A percentile compares a stretch with the other conserved stretches of the same genome.
These are phyloP conservation scores for Lotus japonicus DNA, from an alignment of 306 rosid genomes.

Conservation along the genomic window DNA sequence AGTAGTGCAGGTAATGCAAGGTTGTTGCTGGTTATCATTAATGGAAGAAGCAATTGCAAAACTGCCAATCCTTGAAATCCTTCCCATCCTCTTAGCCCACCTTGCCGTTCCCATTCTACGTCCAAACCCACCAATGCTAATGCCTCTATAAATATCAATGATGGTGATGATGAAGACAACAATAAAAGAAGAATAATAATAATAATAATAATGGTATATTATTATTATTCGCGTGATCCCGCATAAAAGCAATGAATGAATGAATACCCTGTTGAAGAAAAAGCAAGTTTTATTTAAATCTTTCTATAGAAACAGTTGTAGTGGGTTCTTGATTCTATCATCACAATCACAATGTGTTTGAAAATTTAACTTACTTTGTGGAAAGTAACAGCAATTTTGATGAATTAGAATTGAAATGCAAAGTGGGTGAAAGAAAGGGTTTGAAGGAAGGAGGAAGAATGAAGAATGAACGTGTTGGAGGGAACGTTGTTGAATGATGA, in stretches of 20 bases:
- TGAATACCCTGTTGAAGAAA: neutral
- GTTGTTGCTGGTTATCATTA: constrained; percentile 62
- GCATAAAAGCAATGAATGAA: neutral
- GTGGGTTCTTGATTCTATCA: neutral
- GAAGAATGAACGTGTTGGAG: neutral
- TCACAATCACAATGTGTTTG: no score
- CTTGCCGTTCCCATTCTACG: constrained; percentile 41
- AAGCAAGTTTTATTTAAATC: no score
- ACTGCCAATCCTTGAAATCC: constrained; percentile 71
- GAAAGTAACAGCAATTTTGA: neutral
- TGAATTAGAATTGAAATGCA: no score
- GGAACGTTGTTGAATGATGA: no score
- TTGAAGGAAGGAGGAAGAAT: no score
- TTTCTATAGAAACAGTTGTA: neutral
- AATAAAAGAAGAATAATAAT: neutral
- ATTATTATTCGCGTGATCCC: neutral
- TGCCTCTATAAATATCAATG: neutral
- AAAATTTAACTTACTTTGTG: neutral
- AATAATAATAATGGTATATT: no score
- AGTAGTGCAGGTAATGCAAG: constrained; percentile 84
- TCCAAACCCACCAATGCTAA: constrained; percentile 12
- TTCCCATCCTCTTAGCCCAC: constrained; percentile 60
- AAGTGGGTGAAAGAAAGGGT: no score
- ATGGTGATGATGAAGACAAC: neutral
- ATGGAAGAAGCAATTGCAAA: constrained; percentile 71